These are phyloP conservation scores for Leucogyrophana mollusca DNA, from an alignment of 768 basidiomycete species.

Conservation along the genomic window DNA sequence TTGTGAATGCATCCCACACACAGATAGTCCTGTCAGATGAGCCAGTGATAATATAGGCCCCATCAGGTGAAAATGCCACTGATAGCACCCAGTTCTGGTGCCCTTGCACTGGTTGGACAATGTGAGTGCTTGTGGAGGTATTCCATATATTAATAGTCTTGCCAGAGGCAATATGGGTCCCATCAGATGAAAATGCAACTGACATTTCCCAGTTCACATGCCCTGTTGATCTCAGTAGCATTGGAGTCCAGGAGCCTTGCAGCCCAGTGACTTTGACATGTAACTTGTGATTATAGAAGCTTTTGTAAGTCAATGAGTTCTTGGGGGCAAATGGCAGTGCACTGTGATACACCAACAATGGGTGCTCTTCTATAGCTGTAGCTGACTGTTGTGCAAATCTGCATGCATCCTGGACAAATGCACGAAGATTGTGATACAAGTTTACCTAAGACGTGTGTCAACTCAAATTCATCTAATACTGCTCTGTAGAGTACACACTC, in stretches of 20 bases:
- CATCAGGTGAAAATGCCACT: too few relatives aligned
- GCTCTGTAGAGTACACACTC: neutral
- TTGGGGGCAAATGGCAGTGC: slow-evolving; percentile 31
- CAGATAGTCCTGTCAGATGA: too few relatives aligned
- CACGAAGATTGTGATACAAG: slow-evolving; percentile 16
- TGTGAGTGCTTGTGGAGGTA: too few relatives aligned
- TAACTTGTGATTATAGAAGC: slow-evolving; percentile 23
- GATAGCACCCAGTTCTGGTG: too few relatives aligned
- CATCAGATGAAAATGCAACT: too few relatives aligned
- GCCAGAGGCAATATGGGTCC: too few relatives aligned
- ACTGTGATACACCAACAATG: slow-evolving; percentile 29
- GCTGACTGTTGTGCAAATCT: slow-evolving; percentile 30
- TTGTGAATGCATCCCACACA: too few relatives aligned
- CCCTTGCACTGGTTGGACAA: too few relatives aligned
- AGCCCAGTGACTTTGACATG: slow-evolving; percentile 24
- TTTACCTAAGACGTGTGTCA: slow-evolving; percentile 11
- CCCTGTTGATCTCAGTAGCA: slow-evolving; percentile 24
- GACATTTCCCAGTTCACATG: too few relatives aligned
- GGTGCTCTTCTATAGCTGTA: slow-evolving; percentile 30
- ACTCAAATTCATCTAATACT: neutral
- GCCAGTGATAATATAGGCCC: too few relatives aligned
- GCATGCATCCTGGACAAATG: slow-evolving; percentile 22
- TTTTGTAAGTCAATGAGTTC: slow-evolving; percentile 19
- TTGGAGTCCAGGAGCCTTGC: slow-evolving; percentile 28
- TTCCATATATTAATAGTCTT: too few relatives aligned